Conservation (phyloP, 768 basidiomycete genomes). For the Gloeophyllum trabeum region DNA sequence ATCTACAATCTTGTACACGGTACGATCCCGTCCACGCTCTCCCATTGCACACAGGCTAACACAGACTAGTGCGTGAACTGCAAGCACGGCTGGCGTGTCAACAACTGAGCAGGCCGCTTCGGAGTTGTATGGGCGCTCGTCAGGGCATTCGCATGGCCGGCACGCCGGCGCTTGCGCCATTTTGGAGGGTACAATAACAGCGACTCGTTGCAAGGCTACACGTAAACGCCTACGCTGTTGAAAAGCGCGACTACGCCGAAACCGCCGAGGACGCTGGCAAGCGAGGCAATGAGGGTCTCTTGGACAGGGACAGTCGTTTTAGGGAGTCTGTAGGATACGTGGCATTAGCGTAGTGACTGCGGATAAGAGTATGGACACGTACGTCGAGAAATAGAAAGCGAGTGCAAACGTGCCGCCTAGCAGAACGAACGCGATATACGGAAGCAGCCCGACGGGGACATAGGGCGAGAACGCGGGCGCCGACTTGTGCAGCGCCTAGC, state of each 20-base stretch:
- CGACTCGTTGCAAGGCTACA: no score
- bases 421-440: conserved; percentile 64
- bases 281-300: conserved; percentile 58
- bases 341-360: not conserved
- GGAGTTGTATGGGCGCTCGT: not conserved
- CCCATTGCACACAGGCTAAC: conserved; percentile 2
- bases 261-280: conserved; percentile 74
- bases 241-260: conserved; percentile 88
- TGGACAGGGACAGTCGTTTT: conserved; percentile 53
- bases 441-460: conserved; percentile 56
- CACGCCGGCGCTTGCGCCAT: no score
- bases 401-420: conserved; percentile 71
- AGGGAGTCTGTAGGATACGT: conserved; percentile 45
- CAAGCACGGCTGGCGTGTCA: conserved; percentile 75
- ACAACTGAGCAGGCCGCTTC: conserved; percentile 37
- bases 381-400: conserved; percentile 88
- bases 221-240: conserved; percentile 75
- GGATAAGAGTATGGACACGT: conserved; percentile 17
- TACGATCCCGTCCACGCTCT: conserved; percentile 25
- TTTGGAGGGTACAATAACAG: no score
- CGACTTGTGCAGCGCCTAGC: conserved; percentile 49
- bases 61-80: conserved; percentile 53
- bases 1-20: conserved; percentile 90
- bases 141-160: no score
- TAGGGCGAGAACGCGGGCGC: conserved; percentile 64